Evolutionary conservation across 371 early-diverging fungal species (phyloP).

Genomic region (Fennellomyces sp.): DNA sequence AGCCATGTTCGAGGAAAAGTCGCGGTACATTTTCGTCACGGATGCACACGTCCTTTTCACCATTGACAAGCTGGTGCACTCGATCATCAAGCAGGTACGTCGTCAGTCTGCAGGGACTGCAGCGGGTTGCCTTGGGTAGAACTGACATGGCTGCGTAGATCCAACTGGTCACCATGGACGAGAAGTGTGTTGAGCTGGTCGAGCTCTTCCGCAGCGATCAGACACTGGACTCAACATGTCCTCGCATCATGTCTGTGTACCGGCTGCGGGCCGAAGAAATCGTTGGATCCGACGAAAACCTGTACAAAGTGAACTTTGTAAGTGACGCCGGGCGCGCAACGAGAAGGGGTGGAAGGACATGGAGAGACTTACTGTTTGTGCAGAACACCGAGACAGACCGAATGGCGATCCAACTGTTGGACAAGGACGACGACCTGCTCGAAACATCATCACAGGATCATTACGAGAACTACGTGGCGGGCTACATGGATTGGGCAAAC

Average conservation of each 20-base stretch:
- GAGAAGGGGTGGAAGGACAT: too few relatives aligned
- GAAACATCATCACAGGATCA: conserved; percentile 85
- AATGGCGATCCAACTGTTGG: conserved; percentile 85
- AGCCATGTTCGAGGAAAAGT: conserved; percentile 88
- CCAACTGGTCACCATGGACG: conserved; percentile 44
- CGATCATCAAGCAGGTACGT: conserved; percentile 80
- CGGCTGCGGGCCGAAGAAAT: conserved; percentile 82
- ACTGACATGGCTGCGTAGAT: conserved; percentile 23
- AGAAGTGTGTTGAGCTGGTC: conserved; percentile 45
- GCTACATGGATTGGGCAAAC: conserved; percentile 79
- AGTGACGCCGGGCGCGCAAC: too few relatives aligned
- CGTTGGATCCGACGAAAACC: conserved; percentile 78
- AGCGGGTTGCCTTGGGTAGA: not conserved
- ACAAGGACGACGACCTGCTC: conserved; percentile 83
- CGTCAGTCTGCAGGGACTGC: too few relatives aligned
- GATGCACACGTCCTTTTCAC: conserved; percentile 88
- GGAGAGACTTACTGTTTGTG: not conserved
- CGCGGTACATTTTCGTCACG: conserved; percentile 85
- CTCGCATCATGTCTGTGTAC: conserved; percentile 57
- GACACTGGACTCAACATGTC: conserved; percentile 18
- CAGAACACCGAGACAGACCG: conserved; percentile 61
- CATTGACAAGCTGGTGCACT: conserved; percentile 82
- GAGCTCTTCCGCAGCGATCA: conserved; percentile 36
- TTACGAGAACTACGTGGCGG: conserved; percentile 93
- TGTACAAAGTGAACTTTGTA: conserved; percentile 87